A percentile compares a stretch with the other conserved stretches of the same genome.
Conservation (phyloP, 2,329 filamentous ascomycete genomes). For the Aureobasidium sp. region DNA sequence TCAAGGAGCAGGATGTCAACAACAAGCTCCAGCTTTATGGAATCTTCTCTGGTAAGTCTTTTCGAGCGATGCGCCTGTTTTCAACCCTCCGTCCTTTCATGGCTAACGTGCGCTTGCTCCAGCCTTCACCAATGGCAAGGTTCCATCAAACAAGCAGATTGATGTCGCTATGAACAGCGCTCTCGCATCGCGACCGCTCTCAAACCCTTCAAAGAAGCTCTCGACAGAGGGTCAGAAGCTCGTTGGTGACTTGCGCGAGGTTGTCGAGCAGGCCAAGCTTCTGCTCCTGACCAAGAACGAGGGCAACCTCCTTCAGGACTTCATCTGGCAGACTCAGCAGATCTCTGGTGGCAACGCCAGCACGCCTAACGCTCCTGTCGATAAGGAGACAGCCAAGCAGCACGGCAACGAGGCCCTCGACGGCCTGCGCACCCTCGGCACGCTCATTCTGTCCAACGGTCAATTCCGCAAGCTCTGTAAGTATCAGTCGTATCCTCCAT, state of each 20-base stretch:
- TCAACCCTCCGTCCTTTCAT: neutral
- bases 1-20: slow-evolving; percentile 81
- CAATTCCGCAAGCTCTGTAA: slow-evolving; percentile 85
- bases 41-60: slow-evolving; percentile 59
- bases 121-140: slow-evolving; percentile 84
- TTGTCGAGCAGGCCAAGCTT: slow-evolving; percentile 77
- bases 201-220: slow-evolving; percentile 65
- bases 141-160: slow-evolving; percentile 92
- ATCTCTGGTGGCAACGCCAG: slow-evolving; percentile 58
- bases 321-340: slow-evolving; percentile 87
- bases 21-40: slow-evolving; percentile 93
- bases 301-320: slow-evolving; percentile 89
- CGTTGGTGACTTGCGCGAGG: slow-evolving; percentile 67
- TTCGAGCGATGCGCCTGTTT: neutral
- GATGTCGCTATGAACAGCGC: slow-evolving; percentile 90
- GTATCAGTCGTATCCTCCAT: slow-evolving; percentile 30
- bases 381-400: slow-evolving; percentile 70
- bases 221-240: slow-evolving; percentile 77
- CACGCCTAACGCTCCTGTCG: slow-evolving; percentile 59
- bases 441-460: slow-evolving; percentile 86
- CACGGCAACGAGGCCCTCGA: slow-evolving; percentile 79
- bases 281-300: slow-evolving; percentile 90
- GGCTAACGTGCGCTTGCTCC: slow-evolving; percentile 23
- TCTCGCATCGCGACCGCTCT: slow-evolving; percentile 62
- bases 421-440: slow-evolving; percentile 80